phyloP scores from a whole-genome alignment of 495 filamentous ascomycete species.

The Mytilinidion resinicola region DNA sequence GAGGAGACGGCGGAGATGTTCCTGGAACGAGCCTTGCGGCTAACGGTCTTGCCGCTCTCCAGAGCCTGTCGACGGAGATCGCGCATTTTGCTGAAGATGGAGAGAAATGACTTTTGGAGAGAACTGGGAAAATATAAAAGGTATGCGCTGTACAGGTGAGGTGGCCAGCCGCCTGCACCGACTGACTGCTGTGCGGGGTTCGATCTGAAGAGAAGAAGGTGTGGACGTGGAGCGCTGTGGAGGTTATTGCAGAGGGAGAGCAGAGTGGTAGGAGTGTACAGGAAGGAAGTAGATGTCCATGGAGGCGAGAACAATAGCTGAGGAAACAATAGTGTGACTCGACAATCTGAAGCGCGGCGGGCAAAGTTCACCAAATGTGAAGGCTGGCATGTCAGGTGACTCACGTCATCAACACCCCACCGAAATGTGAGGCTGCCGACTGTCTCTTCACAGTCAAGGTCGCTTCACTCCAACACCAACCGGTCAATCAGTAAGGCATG shows the following conservation, averaged over 20 bases:
- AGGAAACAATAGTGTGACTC: too few relatives aligned
- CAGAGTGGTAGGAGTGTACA: background rate
- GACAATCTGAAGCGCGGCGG: too few relatives aligned
- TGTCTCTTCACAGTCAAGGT: too few relatives aligned
- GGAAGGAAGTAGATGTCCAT: background rate
- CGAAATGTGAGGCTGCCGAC: too few relatives aligned
- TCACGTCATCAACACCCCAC: too few relatives aligned
- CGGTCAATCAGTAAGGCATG: too few relatives aligned
- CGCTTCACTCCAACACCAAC: too few relatives aligned
- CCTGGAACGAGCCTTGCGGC: slow-evolving; percentile 75
- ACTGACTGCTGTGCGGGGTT: background rate
- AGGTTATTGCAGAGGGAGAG: background rate
- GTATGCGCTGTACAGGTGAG: background rate
- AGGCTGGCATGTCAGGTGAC: too few relatives aligned
- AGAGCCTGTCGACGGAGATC: slow-evolving; percentile 77
- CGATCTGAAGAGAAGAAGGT: background rate
- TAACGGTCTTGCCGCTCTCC: slow-evolving; percentile 87
- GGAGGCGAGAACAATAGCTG: too few relatives aligned
- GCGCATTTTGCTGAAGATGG: slow-evolving; percentile 48
- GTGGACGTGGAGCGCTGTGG: background rate
- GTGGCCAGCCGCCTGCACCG: slow-evolving; percentile 1
- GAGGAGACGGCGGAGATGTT: slow-evolving; percentile 61
- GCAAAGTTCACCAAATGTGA: too few relatives aligned
- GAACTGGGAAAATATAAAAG: background rate
- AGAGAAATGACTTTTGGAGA: background rate